Percentiles rank a stretch among this genome's conserved stretches.
Evolutionary conservation across 495 filamentous ascomycete genomes (phyloP).

Genomic region (Pyrenula massariospora): DNA sequence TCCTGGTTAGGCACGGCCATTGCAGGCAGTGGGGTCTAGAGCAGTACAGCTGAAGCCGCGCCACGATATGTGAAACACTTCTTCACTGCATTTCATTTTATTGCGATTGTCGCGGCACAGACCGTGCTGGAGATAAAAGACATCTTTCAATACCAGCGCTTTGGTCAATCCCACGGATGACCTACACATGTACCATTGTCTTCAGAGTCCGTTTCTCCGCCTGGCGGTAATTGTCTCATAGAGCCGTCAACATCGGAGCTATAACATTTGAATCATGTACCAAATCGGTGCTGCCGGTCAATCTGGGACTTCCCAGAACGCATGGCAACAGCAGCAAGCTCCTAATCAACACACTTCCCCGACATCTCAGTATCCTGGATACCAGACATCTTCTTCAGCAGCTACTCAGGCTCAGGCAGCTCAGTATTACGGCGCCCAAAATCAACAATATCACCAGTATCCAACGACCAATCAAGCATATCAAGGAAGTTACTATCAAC

Average conservation of each 20-base stretch:
- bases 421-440: slow-evolving; percentile 5
- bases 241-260: too few relatives aligned
- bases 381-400: not conserved
- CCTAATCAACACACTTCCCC: slow-evolving; percentile 4
- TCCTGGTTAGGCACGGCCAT: not conserved
- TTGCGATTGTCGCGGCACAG: too few relatives aligned
- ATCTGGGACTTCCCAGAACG: slow-evolving; percentile 2
- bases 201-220: too few relatives aligned
- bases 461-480: slow-evolving; percentile 4
- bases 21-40: not conserved
- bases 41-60: not conserved
- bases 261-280: not conserved
- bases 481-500: slow-evolving; percentile 5
- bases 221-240: too few relatives aligned
- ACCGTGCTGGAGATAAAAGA: too few relatives aligned
- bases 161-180: too few relatives aligned
- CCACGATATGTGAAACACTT: not conserved
- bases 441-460: slow-evolving; percentile 6
- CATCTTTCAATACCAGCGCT: too few relatives aligned
- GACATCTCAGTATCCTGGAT: slow-evolving; percentile 6
- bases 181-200: too few relatives aligned
- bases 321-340: slow-evolving; percentile 5
- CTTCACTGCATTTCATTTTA: not conserved
- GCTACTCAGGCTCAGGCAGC: not conserved
- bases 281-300: not conserved